Conservation (phyloP, 768 basidiomycete species). For the Termitomyces sp. region DNA sequence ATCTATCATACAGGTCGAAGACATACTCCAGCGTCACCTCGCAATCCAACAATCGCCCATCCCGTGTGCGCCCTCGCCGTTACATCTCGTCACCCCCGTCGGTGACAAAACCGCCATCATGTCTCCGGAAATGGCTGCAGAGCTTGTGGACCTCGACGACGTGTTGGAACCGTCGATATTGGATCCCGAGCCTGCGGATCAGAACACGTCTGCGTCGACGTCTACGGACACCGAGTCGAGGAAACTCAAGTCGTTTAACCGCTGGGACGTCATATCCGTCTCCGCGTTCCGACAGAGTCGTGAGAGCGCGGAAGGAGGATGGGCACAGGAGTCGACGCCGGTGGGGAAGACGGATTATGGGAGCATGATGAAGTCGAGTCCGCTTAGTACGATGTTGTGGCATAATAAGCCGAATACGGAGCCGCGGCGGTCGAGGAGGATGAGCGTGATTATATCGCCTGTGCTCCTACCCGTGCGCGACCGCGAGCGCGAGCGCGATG, state of each 20-base stretch:
- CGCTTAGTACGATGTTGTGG: conserved; percentile 56
- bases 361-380: conserved; percentile 50
- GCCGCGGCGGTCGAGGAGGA: conserved; percentile 23
- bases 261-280: conserved; percentile 75
- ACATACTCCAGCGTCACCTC: conserved; percentile 29
- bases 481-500: conserved; percentile 34
- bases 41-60: conserved; percentile 21
- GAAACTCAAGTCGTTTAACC: conserved; percentile 43
- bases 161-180: conserved; percentile 73
- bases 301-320: conserved; percentile 24
- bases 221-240: conserved; percentile 32
- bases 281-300: conserved; percentile 67
- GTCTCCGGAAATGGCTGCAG: conserved; percentile 34
- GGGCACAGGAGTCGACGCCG: conserved; percentile 30
- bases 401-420: conserved; percentile 24
- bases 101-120: conserved; percentile 14
- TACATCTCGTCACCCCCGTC: conserved; percentile 9
- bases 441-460: conserved; percentile 42
- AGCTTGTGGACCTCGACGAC: conserved; percentile 65
- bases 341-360: conserved; percentile 36
- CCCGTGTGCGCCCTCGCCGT: conserved; percentile 19
- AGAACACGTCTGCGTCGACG: too few relatives aligned
- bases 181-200: conserved; percentile 48
- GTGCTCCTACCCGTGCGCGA: conserved; percentile 43
- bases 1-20: conserved; percentile 27